Percentiles rank a stretch among this genome's conserved stretches.
These are phyloP conservation scores for Ophiognomonia clavigignenti-juglandacearum DNA, from an alignment of 2,329 filamentous ascomycete species.

Conservation along the genomic window DNA sequence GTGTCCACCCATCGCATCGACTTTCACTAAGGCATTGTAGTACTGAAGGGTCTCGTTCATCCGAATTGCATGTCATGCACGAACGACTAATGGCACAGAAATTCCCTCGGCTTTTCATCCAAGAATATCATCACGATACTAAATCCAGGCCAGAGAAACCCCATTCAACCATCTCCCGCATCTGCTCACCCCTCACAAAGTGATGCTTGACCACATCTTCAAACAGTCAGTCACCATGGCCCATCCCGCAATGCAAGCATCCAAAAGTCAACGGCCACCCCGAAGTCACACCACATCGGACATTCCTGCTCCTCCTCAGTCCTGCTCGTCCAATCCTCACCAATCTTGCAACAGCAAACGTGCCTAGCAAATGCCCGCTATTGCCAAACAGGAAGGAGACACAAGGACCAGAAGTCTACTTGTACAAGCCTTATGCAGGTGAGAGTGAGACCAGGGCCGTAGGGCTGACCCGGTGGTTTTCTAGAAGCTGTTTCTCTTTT, in stretches of 20 bases:
- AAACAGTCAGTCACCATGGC: not conserved
- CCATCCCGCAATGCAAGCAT: not conserved
- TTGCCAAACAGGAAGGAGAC: not conserved
- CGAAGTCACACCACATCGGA: not conserved
- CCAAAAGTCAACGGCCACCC: not conserved
- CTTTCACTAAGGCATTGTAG: not conserved
- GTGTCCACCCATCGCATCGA: not conserved
- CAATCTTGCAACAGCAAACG: not conserved
- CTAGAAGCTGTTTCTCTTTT: no score
- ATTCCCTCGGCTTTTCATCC: no score
- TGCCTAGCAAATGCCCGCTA: not conserved
- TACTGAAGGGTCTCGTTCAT: not conserved
- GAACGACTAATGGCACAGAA: not conserved
- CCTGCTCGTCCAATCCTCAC: not conserved
- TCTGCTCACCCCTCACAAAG: no score
- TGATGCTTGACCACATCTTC: not conserved
- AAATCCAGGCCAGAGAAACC: not conserved
- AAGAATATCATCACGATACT: no score
- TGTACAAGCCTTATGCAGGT: conserved; percentile 5
- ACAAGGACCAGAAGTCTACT: not conserved
- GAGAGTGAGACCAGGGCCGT: no score
- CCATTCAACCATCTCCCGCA: no score
- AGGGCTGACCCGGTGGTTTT: conserved; percentile 10
- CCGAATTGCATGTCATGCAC: not conserved
- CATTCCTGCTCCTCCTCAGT: not conserved